Percentiles rank a stretch among this genome's conserved stretches.
phyloP scores from a whole-genome alignment of 257 asterid species.

The Avicennia marina region DNA sequence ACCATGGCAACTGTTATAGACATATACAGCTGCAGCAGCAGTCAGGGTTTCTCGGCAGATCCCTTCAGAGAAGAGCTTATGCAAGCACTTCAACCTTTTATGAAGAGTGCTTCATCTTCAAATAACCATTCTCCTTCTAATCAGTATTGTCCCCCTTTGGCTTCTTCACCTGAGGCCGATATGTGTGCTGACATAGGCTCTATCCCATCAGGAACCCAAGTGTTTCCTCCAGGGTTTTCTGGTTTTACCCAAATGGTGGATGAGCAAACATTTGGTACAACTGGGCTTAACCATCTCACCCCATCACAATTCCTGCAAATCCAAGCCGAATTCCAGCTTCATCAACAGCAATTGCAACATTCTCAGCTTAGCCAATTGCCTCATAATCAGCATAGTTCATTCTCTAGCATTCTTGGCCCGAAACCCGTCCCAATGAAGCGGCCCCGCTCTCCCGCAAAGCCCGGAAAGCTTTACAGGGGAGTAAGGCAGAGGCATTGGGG shows the following conservation, averaged over 20 bases:
- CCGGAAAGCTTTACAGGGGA: conserved; percentile 77
- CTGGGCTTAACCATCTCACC: neutral
- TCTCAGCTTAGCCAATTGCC: conserved; percentile 12
- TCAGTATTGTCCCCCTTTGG: no score
- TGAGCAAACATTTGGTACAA: no score
- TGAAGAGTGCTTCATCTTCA: conserved; percentile 55
- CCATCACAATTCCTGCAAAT: conserved; percentile 48
- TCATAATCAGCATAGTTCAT: conserved; percentile 16
- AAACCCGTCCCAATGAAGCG: conserved; percentile 64
- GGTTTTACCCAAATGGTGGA: conserved; percentile 29
- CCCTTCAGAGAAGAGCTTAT: conserved; percentile 76
- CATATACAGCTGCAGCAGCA: conserved; percentile 33
- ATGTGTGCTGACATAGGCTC: no score
- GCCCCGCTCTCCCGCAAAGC: conserved; percentile 38
- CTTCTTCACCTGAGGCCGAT: no score
- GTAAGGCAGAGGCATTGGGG: conserved; percentile 96
- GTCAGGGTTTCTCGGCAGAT: conserved; percentile 42
- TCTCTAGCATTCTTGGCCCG: conserved; percentile 39
- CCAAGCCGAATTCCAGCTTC: conserved; percentile 54
- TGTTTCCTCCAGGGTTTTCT: conserved; percentile 37
- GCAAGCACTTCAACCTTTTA: conserved; percentile 88
- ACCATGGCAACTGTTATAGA: conserved; percentile 67
- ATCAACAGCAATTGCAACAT: conserved; percentile 29
- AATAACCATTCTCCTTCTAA: no score
- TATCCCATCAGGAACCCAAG: conserved; percentile 47